Conservation (phyloP, 352 stramenopile species). For the Globisporangium viniferum region DNA sequence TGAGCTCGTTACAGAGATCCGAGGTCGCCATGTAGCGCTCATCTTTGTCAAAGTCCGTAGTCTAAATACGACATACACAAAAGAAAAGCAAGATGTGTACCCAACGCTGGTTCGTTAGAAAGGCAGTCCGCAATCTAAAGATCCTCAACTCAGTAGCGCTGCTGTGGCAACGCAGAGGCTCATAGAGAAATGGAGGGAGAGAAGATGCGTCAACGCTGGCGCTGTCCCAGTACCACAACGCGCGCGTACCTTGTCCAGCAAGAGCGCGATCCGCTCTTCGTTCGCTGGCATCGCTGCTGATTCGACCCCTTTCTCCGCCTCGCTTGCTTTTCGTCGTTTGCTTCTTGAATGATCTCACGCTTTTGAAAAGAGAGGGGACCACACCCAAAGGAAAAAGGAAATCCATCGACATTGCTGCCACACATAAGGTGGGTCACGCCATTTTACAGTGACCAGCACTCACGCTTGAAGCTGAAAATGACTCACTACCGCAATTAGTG, state of each 20-base stretch:
- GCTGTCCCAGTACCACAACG: neutral
- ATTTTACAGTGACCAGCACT: neutral
- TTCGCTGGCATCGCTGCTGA: constrained; percentile 47
- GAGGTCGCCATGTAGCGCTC: constrained; percentile 99
- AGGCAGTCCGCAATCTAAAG: neutral
- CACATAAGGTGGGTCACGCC: neutral
- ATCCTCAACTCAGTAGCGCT: neutral
- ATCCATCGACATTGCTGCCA: neutral
- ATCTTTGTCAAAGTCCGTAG: constrained; percentile 94
- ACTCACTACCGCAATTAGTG: neutral
- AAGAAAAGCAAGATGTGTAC: constrained; percentile 5
- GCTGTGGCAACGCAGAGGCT: neutral
- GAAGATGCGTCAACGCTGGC: neutral
- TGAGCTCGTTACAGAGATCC: constrained; percentile 96
- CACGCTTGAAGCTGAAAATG: neutral
- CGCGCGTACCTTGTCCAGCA: constrained; percentile 71
- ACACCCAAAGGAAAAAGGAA: constrained; percentile 1
- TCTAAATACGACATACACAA: constrained; percentile 26
- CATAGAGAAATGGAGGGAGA: neutral
- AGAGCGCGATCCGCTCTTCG: constrained; percentile 73
- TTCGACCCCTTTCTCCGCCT: neutral
- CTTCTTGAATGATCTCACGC: constrained; percentile 9
- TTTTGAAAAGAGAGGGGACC: neutral
- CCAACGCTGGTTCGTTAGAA: neutral
- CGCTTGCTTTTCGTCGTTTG: neutral